A percentile compares a stretch with the other conserved stretches of the same genome.
phyloP scores from a whole-genome alignment of 2,329 filamentous ascomycete species.

The Neocucurbitaria cava region DNA sequence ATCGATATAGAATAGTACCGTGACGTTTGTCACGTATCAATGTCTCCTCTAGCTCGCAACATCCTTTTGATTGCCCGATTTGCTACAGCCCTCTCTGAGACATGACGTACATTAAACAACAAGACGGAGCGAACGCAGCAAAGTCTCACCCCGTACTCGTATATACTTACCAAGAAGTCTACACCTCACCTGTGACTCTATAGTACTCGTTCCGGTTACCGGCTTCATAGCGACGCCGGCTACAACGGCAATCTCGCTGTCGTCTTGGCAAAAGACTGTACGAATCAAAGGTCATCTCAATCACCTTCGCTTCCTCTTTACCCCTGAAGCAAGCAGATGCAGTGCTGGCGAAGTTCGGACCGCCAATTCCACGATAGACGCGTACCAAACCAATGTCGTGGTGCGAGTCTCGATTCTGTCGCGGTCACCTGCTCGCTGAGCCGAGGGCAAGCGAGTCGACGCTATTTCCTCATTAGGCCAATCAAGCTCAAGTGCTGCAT shows the following conservation, averaged over 20 bases:
- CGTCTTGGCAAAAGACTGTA: neutral
- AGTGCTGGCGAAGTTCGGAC: neutral
- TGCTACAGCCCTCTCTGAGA: neutral
- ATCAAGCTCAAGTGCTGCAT: conserved; percentile 23
- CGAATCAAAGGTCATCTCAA: neutral
- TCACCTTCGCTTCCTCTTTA: neutral
- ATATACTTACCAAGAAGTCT: neutral
- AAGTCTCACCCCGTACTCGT: neutral
- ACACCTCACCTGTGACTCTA: neutral
- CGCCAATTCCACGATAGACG: conserved; percentile 17
- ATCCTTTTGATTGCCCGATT: no score
- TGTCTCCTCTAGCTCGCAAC: no score
- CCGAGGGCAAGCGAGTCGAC: conserved; percentile 16
- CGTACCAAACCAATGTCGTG: conserved; percentile 4
- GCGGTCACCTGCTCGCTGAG: conserved; percentile 21
- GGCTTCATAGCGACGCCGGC: neutral
- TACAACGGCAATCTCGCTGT: neutral
- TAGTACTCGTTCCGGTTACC: neutral
- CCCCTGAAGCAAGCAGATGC: neutral
- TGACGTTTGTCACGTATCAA: no score
- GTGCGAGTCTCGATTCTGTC: conserved; percentile 25
- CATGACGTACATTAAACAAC: neutral
- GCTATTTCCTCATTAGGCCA: conserved; percentile 16
- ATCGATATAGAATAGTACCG: no score
- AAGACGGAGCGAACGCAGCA: neutral